These are phyloP conservation scores for Linnemannia zychae DNA, from an alignment of 192 early-diverging fungal species.

Conservation along the genomic window DNA sequence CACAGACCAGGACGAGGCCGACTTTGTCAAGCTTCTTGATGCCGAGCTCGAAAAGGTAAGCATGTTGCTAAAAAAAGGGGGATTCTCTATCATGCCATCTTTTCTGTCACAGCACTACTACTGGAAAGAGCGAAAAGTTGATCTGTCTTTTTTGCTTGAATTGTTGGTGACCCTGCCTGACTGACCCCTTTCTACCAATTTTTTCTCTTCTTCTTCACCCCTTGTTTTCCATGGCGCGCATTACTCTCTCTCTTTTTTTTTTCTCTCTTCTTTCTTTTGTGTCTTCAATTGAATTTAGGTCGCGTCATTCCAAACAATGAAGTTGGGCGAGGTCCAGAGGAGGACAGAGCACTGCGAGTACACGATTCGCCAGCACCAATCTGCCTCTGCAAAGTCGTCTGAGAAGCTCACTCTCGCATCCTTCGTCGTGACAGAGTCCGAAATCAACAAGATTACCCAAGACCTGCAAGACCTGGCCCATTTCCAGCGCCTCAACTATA, in stretches of 20 bases:
- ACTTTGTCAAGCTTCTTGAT: slow-evolving; percentile 88
- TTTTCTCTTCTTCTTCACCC: background rate
- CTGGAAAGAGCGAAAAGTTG: no score
- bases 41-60: slow-evolving; percentile 91
- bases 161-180: background rate
- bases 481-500: slow-evolving; percentile 82
- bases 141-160: no score
- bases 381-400: slow-evolving; percentile 40
- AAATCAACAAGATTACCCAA: slow-evolving; percentile 79
- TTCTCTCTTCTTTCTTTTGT: background rate
- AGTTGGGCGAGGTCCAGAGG: slow-evolving; percentile 76
- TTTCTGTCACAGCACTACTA: no score
- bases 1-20: slow-evolving; percentile 85
- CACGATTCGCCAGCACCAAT: slow-evolving; percentile 57
- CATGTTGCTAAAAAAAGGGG: background rate
- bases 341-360: slow-evolving; percentile 75
- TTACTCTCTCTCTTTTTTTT: slow-evolving; percentile 33
- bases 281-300: slow-evolving; percentile 58
- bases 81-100: background rate
- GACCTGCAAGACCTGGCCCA: slow-evolving; percentile 81
- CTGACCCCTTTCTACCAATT: background rate
- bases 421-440: slow-evolving; percentile 67
- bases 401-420: slow-evolving; percentile 62
- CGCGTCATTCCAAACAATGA: slow-evolving; percentile 77
- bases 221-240: slow-evolving; percentile 57